These are phyloP conservation scores for Populus davidiana DNA, from an alignment of 345 rosid species.

Conservation along the genomic window DNA sequence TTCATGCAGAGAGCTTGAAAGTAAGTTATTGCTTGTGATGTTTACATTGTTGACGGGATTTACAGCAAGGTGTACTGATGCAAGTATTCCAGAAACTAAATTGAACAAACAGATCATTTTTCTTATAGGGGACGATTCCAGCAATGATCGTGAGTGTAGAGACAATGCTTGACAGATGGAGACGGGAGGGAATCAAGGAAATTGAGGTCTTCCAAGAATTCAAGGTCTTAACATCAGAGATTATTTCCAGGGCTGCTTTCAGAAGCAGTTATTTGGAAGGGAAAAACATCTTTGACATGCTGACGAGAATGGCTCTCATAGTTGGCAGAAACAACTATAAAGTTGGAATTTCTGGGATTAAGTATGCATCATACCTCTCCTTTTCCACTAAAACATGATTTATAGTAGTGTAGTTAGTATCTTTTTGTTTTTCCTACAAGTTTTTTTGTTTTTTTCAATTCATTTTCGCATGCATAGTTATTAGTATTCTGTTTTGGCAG, in stretches of 20 bases:
- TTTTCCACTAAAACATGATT: background rate
- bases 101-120: background rate
- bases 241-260: slow-evolving; percentile 57
- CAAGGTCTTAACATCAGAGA: slow-evolving; percentile 43
- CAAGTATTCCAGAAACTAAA: too few species aligned
- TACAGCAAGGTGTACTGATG: too few species aligned
- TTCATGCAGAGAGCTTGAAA: slow-evolving; percentile 44
- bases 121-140: slow-evolving; percentile 29
- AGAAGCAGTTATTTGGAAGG: slow-evolving; percentile 49
- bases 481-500: background rate
- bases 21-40: slow-evolving; percentile 11
- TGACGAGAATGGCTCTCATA: slow-evolving; percentile 20
- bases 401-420: too few species aligned
- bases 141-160: slow-evolving; percentile 38
- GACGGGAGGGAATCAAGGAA: slow-evolving; percentile 31
- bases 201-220: slow-evolving; percentile 41
- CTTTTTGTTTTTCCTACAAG: too few species aligned
- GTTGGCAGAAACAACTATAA: slow-evolving; percentile 15
- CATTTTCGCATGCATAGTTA: background rate
- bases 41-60: too few species aligned
- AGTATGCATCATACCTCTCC: slow-evolving; percentile 12
- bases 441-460: background rate
- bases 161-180: slow-evolving; percentile 46
- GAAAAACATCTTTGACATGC: slow-evolving; percentile 34
- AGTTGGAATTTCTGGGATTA: slow-evolving; percentile 28